Evolutionary conservation across 2,329 filamentous ascomycete species (phyloP), one percentile per base, ranked within the genome.

Genomic region (Phialemonium atrogriseum): DNA sequence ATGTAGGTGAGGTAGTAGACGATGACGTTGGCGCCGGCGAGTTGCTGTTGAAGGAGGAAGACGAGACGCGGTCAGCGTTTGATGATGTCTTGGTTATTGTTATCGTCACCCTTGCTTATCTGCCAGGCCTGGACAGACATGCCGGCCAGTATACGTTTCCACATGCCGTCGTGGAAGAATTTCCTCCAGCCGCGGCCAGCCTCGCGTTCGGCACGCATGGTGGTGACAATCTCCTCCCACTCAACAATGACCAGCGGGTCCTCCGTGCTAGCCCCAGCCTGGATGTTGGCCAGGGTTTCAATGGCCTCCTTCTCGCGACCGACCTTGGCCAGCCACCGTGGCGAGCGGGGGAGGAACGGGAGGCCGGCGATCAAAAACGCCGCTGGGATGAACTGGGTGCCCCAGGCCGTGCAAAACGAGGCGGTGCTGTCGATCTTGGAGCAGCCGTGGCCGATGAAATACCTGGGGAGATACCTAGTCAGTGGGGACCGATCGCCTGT

Each of bases 371-470:
- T 68, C 26, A 80, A 65, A 27, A 76, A 47, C 18, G 77, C 49
- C 16, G 68, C 73, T 1, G 76, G 76, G 26, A 80, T 50, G 49
- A 76, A 75, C 48, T 81, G 77, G 9, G 77, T 55, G 32, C 68
- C 77, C 76, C 76, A 81, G 9, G 77, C 73, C 3, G 77, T 64
- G 21, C 77, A 61, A 63, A 79, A 83, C 1, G 74, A 69, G 3
- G 68, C 60, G 1, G 67, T 52, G 9, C 73, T 70, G 1, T 62
- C 47, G 39, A 84, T 71, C 49, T 68, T 76, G 34, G 70, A 74
- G 52, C 71, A 75, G 14, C 77, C 81, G 46, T 78, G 71, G 14
- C 70, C 69, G 52, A 82, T 71, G 49, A 76, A 78, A 60, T 80
- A 82, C 46, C 8, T n/a, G 9, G 21, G 9, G n/a, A 23, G 21